phyloP scores from a whole-genome alignment of 2,329 filamentous ascomycete species.

The Aureobasidium musti region DNA sequence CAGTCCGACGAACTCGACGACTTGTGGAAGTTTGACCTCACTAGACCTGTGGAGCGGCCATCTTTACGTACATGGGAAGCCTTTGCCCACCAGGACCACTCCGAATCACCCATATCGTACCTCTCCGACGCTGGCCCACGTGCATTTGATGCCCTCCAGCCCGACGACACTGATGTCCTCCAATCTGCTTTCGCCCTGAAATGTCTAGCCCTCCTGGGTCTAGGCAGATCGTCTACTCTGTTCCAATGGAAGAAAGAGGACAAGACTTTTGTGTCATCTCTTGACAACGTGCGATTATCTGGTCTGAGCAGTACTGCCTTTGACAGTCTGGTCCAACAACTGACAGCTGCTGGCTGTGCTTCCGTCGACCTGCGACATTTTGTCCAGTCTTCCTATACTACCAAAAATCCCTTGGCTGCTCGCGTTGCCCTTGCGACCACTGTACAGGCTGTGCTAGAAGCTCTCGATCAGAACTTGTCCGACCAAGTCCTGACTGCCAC shows the following conservation, averaged over 20 bases:
- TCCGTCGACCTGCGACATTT: conserved; percentile 41
- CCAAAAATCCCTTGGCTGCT: conserved; percentile 43
- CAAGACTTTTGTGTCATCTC: conserved; percentile 54
- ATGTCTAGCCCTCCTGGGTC: conserved; percentile 65
- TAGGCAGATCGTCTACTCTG: conserved; percentile 71
- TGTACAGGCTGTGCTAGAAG: conserved; percentile 45
- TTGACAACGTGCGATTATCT: conserved; percentile 51
- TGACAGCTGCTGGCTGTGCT: conserved; percentile 40
- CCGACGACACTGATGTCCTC: conserved; percentile 49
- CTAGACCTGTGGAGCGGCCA: conserved; percentile 37
- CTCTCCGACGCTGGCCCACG: conserved; percentile 68
- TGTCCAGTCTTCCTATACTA: conserved; percentile 43
- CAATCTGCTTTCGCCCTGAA: conserved; percentile 44
- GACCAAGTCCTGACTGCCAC: conserved; percentile 35
- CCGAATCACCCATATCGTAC: conserved; percentile 50
- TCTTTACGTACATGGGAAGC: conserved; percentile 68
- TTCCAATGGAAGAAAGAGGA: conserved; percentile 62
- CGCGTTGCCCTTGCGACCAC: conserved; percentile 48
- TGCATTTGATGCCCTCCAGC: conserved; percentile 61
- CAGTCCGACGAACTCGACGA: conserved; percentile 37
- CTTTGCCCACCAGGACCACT: conserved; percentile 55
- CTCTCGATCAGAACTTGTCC: conserved; percentile 46
- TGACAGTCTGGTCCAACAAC: conserved; percentile 55
- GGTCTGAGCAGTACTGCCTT: conserved; percentile 53
- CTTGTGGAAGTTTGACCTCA: conserved; percentile 46